phyloP scores from a whole-genome alignment of 176 grass and related monocot species.

The Panicum miliaceum region DNA sequence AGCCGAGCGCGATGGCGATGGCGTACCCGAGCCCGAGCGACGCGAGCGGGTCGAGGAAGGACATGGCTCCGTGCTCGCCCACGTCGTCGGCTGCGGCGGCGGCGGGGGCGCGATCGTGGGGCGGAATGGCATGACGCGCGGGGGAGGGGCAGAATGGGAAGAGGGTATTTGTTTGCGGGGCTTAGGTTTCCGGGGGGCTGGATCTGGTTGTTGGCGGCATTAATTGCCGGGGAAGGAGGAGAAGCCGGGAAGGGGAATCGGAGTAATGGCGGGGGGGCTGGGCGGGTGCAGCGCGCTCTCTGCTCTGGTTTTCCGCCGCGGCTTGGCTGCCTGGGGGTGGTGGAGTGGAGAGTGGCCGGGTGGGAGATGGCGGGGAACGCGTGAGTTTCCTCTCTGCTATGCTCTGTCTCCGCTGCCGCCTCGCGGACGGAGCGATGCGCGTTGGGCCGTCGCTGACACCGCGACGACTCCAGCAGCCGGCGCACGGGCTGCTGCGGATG shows the following conservation, averaged over 20 bases:
- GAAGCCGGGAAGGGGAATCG: conserved; percentile 35
- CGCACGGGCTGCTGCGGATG: not conserved
- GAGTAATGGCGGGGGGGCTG: conserved; percentile 52
- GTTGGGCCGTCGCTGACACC: conserved; percentile 19
- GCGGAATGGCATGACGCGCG: conserved; percentile 54
- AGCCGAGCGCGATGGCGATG: conserved; percentile 68
- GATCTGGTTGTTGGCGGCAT: conserved; percentile 55
- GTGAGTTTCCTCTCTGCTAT: not conserved
- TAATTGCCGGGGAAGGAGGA: conserved; percentile 57
- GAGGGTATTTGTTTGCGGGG: conserved; percentile 50
- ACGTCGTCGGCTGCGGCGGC: not conserved
- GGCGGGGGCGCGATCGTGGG: conserved; percentile 31
- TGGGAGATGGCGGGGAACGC: conserved; percentile 28
- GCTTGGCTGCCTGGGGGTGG: not conserved
- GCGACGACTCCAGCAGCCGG: not conserved
- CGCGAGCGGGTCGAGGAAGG: conserved; percentile 54
- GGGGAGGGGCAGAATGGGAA: conserved; percentile 41
- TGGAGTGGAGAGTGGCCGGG: not conserved
- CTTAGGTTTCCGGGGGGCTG: conserved; percentile 44
- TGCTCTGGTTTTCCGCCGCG: not conserved
- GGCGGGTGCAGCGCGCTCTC: not conserved
- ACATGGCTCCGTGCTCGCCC: not conserved
- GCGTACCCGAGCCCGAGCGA: conserved; percentile 60
- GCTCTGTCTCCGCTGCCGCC: not conserved
- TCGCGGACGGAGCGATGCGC: not conserved